Conservation (phyloP, 2,329 filamentous ascomycete species). For the Tolypocladium nubicola region DNA sequence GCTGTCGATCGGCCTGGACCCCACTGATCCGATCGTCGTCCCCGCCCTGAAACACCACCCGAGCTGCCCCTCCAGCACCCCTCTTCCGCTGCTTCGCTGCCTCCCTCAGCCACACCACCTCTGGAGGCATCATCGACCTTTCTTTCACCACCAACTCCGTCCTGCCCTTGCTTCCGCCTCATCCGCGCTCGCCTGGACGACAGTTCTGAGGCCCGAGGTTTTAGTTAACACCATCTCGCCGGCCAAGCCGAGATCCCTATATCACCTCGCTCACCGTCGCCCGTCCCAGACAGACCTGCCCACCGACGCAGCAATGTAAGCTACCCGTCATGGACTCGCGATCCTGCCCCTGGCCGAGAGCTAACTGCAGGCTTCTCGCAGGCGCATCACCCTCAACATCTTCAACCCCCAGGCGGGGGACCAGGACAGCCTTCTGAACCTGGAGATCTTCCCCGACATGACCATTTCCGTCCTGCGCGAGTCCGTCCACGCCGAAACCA, state of each 20-base stretch:
- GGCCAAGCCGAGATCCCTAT: background rate
- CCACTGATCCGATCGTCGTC: background rate
- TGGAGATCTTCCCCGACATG: constrained; percentile 76
- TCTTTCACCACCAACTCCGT: background rate
- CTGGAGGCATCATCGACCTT: background rate
- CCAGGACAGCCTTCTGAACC: constrained; percentile 66
- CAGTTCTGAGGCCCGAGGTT: background rate
- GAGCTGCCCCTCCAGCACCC: background rate
- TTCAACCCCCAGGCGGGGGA: constrained; percentile 57
- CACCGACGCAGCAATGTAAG: background rate
- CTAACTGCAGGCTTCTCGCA: constrained; percentile 21
- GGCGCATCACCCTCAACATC: constrained; percentile 82
- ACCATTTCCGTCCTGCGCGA: constrained; percentile 78
- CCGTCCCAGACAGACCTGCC: background rate
- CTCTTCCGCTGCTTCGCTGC: background rate
- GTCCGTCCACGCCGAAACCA: constrained; percentile 75
- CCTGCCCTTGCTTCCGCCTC: background rate
- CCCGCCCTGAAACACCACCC: background rate
- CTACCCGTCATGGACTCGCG: background rate
- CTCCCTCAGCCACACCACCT: background rate
- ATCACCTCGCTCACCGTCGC: background rate
- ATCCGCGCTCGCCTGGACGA: background rate
- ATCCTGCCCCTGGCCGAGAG: background rate
- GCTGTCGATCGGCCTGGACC: background rate
- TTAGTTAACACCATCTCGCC: background rate